Base-by-base conservation (phyloP, 2,329 filamentous ascomycete genomes). In the Monilinia fructigena region DNA sequence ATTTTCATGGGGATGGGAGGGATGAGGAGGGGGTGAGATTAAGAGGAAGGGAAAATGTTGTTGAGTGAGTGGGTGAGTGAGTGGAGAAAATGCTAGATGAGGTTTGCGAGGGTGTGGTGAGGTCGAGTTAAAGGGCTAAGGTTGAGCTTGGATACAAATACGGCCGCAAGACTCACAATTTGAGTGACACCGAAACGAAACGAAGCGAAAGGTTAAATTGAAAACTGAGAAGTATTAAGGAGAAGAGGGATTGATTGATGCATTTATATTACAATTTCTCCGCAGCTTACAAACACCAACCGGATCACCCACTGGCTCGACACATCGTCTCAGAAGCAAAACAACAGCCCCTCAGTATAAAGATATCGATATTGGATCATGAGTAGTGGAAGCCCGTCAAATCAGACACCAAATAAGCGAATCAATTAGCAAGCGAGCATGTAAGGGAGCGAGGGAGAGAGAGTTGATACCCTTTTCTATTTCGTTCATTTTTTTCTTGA, bases 31-130 rank as follows among this genome's bases (percentile, higher is more conserved):
- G 18, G 48, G 35, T 8, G 62, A 56, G 26, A 16, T 38, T 16
- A 48, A 55, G 38, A 58, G 53, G 28, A 64, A 45, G 28, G 42
- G 62, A 3, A 38, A 20, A 48, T 64, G 62, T 58, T 64, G 62
- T 56, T 64, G 26, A 64, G 52, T 12, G 28, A 26, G 28, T 35
- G 20, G 11, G 20, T 35, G 42, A 40, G 42, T 14, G 42, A 20
- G 42, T 6, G 42, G 42, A 20, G 42, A 18, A 7, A 20, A 47
- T 47, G 20, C 16, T 1, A 40, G 38, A 14, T 40, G 38, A 8
- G 10, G 8, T n/a, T 23, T 8, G 45, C 31, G 7, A 10, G 3
- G 20, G 20, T 18, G 45, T 48, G 16, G 42, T 2, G 16, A 20
- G 8, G 20, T 4, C 47, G n/a, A n/a, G 45, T 7, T 20, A 12